Percentiles rank a stretch among this genome's conserved stretches.
Evolutionary conservation across 306 rosid genomes (phyloP).

Genomic region (Casuarina glauca): DNA sequence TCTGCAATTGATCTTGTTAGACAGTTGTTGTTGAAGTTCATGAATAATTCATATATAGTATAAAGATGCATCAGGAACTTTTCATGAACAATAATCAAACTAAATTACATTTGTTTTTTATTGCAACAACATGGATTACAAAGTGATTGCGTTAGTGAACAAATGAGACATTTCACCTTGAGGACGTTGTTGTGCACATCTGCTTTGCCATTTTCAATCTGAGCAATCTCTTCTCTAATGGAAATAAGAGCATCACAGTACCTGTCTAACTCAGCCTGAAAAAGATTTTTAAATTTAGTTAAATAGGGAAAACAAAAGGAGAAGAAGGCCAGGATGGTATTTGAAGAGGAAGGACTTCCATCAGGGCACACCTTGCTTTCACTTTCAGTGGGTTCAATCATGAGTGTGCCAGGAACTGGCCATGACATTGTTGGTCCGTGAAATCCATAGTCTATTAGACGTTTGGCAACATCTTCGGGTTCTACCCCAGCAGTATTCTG

Average conservation of each 20-base stretch:
- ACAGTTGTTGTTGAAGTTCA: constrained; percentile 12
- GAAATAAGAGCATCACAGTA: constrained; percentile 89
- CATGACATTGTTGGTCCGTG: constrained; percentile 99
- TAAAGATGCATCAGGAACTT: neutral
- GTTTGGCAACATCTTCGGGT: constrained; percentile 95
- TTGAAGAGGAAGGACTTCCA: constrained; percentile 11
- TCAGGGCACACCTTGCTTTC: constrained; percentile 81
- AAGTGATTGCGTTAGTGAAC: neutral
- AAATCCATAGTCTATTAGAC: constrained; percentile 96
- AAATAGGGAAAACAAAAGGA: constrained; percentile 18
- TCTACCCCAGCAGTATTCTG: constrained; percentile 91
- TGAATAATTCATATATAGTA: neutral
- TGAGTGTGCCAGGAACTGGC: constrained; percentile 99
- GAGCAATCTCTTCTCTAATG: constrained; percentile 79
- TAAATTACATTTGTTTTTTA: neutral
- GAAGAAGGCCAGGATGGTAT: neutral
- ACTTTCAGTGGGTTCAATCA: constrained; percentile 99
- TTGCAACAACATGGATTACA: constrained; percentile 8
- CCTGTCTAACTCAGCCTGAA: constrained; percentile 98
- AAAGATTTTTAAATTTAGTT: constrained; percentile 15
- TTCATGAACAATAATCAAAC: neutral
- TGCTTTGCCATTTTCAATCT: constrained; percentile 90
- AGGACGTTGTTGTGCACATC: constrained; percentile 85
- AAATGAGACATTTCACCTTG: constrained; percentile 53
- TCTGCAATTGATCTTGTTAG: constrained; percentile 44